Evolutionary conservation across 2,329 filamentous ascomycete species (phyloP), one percentile per base, ranked within the genome.

Genomic region (Macrophomina phaseolina): DNA sequence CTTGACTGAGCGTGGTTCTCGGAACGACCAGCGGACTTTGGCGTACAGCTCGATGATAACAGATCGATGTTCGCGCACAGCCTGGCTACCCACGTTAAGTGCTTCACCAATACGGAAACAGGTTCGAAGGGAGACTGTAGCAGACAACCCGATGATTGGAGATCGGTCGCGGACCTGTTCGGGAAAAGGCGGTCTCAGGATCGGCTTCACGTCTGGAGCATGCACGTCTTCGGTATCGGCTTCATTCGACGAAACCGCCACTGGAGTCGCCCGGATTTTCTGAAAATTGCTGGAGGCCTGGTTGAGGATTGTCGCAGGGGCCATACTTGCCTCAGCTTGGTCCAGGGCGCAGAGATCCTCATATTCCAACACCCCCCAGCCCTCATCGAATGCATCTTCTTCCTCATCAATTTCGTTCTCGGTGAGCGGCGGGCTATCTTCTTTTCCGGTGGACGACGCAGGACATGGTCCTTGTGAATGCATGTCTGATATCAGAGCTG

Each of bases 71-170:
- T 79, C 79, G 55, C 87, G 78, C 2, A 77, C 76, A 12, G 81
- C 80, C 62, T 80, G 80, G 61, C 75, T 77, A 42, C 83, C 84
- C 55, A 81, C 80, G 58, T 82, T 84, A 56, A 87, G 74, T 66
- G 90, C 84, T 71, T 91, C 87, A 3, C 85, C 86, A 30, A 90
- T 81, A 32, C 88, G 83, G 70, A 91, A 91, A 72, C 88, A 91
- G 0, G 85, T 87, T 11, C 86, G 83, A 12, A 89, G 77, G 6
- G 84, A 67, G 0, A 73, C 77, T 9, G 77, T 73, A 1, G 83
- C 78, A 0, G 83, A 83, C 2, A 87, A 71, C 8, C 87, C 86
- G 14, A 83, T 77, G 5, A 90, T 79, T 2, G 82, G 81, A 28
- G 86, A 87, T 40, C 85, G 81, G 71, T 87, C 84, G 2, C 77